These are phyloP conservation scores for Boeremia lycopersici DNA, from an alignment of 2,329 filamentous ascomycete species.

Conservation along the genomic window DNA sequence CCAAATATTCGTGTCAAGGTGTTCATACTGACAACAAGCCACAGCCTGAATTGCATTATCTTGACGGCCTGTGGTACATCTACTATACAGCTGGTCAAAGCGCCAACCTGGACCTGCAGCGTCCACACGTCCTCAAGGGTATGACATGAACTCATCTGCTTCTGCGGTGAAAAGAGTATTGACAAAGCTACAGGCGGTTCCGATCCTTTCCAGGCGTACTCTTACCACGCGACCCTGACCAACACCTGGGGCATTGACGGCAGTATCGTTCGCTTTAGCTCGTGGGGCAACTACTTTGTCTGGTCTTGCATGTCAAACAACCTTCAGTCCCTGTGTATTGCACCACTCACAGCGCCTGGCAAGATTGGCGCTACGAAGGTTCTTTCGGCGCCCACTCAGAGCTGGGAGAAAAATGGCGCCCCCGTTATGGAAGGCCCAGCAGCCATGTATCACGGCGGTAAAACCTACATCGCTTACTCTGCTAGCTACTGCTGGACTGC, in stretches of 20 bases:
- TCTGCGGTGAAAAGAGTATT: neutral
- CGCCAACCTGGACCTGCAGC: conserved; percentile 57
- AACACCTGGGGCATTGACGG: conserved; percentile 57
- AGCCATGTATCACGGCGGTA: conserved; percentile 60
- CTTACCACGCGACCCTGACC: conserved; percentile 56
- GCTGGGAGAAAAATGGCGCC: conserved; percentile 58
- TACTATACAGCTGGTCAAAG: conserved; percentile 61
- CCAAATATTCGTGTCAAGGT: neutral
- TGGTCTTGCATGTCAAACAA: conserved; percentile 59
- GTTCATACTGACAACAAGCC: neutral
- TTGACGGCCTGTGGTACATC: conserved; percentile 59
- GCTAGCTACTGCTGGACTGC: conserved; percentile 64
- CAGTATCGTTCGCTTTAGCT: conserved; percentile 57
- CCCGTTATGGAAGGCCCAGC: conserved; percentile 63
- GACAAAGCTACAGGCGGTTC: conserved; percentile 52
- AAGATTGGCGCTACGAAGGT: conserved; percentile 55
- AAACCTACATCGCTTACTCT: conserved; percentile 61
- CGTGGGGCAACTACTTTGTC: conserved; percentile 58
- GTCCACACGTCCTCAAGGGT: conserved; percentile 60
- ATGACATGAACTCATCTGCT: neutral
- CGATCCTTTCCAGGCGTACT: conserved; percentile 59
- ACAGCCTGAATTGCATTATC: conserved; percentile 59
- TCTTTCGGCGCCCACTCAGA: conserved; percentile 58
- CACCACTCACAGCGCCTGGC: conserved; percentile 49
- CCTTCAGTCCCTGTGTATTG: conserved; percentile 52